Evolutionary conservation across 2,329 filamentous ascomycete genomes (phyloP).

Genomic region (Sporothrix protearum): DNA sequence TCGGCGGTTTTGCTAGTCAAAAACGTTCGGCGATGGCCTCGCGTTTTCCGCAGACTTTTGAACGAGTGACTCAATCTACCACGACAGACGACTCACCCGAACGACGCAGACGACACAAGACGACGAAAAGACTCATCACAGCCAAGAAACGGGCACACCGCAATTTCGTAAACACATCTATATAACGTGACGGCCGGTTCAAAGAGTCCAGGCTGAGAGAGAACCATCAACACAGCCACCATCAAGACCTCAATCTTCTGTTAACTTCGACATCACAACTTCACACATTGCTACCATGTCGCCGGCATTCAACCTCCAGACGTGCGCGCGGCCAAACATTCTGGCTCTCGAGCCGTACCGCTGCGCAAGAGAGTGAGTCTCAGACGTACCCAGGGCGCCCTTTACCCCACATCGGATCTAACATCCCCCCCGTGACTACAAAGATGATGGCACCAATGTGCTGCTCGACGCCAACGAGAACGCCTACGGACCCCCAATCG

Average conservation of each 20-base stretch:
- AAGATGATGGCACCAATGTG: constrained; percentile 93
- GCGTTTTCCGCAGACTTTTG: constrained; percentile 4
- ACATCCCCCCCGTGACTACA: constrained; percentile 72
- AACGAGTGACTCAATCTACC: constrained; percentile 9
- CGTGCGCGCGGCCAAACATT: constrained; percentile 74
- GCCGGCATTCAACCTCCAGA: constrained; percentile 64
- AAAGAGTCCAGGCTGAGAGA: neutral
- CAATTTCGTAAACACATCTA: neutral
- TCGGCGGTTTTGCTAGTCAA: constrained; percentile 14
- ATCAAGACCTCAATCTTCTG: neutral
- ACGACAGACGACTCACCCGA: neutral
- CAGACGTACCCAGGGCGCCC: constrained; percentile 9
- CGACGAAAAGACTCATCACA: neutral
- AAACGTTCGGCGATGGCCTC: constrained; percentile 9
- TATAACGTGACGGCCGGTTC: neutral
- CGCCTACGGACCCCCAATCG: constrained; percentile 80
- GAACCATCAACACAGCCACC: neutral
- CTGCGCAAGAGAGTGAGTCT: constrained; percentile 74
- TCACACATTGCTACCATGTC: constrained; percentile 44
- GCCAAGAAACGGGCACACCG: neutral
- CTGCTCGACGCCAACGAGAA: constrained; percentile 98
- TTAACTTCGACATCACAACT: neutral
- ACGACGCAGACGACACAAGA: neutral
- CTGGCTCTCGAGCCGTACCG: constrained; percentile 73
- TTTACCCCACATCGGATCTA: constrained; percentile 24